Evolutionary conservation across 495 filamentous ascomycete genomes (phyloP).

Genomic region (Pyronema domesticum): DNA sequence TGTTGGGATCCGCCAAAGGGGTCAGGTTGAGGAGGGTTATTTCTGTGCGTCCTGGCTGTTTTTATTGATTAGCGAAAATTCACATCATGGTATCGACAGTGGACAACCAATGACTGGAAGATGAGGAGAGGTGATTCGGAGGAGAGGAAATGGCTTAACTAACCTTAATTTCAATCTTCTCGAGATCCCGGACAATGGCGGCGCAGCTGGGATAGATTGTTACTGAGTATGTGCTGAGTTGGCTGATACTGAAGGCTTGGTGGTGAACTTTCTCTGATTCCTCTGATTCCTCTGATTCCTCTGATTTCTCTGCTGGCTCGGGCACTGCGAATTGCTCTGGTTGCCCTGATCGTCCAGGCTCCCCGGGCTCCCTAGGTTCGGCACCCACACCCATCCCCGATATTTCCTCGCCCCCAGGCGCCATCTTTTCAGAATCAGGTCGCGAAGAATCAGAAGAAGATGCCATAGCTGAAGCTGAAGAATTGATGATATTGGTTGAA

Average conservation of each 20-base stretch:
- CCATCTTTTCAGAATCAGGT: no score
- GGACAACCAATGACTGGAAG: not conserved
- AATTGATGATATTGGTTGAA: no score
- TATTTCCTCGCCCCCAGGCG: no score
- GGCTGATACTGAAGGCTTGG: slow-evolving; percentile 33
- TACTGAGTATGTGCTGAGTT: slow-evolving; percentile 41
- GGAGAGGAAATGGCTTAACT: not conserved
- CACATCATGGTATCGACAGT: not conserved
- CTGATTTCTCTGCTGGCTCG: no score
- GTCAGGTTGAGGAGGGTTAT: slow-evolving; percentile 48
- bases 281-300: no score
- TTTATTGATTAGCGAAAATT: not conserved
- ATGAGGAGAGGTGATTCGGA: no score
- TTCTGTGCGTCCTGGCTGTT: slow-evolving; percentile 42
- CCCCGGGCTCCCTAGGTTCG: no score
- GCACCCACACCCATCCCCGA: no score
- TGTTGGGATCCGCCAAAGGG: slow-evolving; percentile 44
- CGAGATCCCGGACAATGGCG: slow-evolving; percentile 45
- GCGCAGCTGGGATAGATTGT: slow-evolving; percentile 45
- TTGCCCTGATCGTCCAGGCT: no score
- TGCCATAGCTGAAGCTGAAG: no score
- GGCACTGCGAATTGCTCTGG: no score
- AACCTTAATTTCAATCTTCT: slow-evolving; percentile 39
- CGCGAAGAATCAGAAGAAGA: no score
- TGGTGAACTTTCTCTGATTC: slow-evolving; percentile 23